Evolutionary conservation across 345 rosid genomes (phyloP), one percentile per base, ranked within the genome.

Genomic region (Mangifera indica): DNA sequence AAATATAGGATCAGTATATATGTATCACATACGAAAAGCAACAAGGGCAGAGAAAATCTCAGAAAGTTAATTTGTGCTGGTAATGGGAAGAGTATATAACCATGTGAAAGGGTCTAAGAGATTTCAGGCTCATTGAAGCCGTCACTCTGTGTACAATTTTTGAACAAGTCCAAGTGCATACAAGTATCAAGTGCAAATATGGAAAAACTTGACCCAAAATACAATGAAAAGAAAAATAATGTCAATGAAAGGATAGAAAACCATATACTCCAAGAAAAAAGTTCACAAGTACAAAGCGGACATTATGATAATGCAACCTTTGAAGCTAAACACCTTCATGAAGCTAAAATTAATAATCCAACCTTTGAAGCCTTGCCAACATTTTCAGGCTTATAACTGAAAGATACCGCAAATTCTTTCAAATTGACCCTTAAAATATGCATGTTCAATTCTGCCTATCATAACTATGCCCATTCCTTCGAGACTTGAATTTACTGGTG

Each of bases 1-100:
- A 73, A 49, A 48, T 71, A 69, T 40, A 69, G 24, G 53, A 25
- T 32, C 60, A 22, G 8, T 42, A 45, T 45, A 64, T 46, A 45
- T 40, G 48, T 2, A 67, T 29, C 57, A 67, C 13, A 75, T 40
- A 24, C 45, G 32, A 26, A 10, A 25, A 17, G 69, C n/a, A 40
- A 56, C 14, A 32, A 14, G 12, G 2, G 12, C 8, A 45, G 14
- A 26, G 25, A 15, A 65, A 25, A 44, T 13, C 3, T 18, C 20
- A 66, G 61, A 37, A 32, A 29, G 45, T 53, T 10, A 10, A 53
- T 20, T 21, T 22, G 7, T 44, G 40, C 15, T 21, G 18, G 21
- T 4, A 17, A 20, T 11, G 14, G 44, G 63, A 69, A 21, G 32
- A 14, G 63, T 42, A 56, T 44, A 55, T 14, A 22, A 69, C 13